These are phyloP conservation scores for Croton setiger DNA, from an alignment of 441 rosid genomes.

Conservation along the genomic window DNA sequence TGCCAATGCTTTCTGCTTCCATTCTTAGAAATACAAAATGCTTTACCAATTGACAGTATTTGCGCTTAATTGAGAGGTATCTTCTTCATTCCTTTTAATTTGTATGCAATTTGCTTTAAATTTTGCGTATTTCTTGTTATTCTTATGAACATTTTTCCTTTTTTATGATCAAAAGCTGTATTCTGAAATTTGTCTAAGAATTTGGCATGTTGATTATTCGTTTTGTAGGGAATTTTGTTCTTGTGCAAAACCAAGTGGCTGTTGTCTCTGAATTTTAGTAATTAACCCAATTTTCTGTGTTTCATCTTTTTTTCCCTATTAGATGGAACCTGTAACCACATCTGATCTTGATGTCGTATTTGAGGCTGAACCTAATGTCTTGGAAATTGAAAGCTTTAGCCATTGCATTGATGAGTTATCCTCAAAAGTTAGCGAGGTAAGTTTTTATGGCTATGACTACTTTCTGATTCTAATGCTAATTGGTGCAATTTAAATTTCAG, in stretches of 20 bases:
- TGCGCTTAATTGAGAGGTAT: background rate
- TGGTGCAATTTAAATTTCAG: background rate
- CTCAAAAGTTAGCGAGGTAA: constrained; percentile 54
- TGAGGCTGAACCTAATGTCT: constrained; percentile 26
- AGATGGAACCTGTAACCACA: constrained; percentile 31
- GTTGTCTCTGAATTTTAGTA: background rate
- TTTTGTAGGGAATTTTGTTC: too few species aligned
- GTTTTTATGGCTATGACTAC: background rate
- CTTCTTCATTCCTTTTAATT: too few species aligned
- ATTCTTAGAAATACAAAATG: background rate
- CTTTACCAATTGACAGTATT: background rate
- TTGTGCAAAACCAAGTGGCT: background rate
- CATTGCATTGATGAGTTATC: constrained; percentile 46
- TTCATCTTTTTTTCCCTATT: background rate
- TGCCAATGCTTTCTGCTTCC: background rate
- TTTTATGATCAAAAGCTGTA: background rate
- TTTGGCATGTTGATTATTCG: too few species aligned
- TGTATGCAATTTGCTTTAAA: too few species aligned
- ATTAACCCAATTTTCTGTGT: background rate
- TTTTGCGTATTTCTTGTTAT: background rate
- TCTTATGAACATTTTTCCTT: background rate
- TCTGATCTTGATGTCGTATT: constrained; percentile 25
- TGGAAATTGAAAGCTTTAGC: constrained; percentile 41
- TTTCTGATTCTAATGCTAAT: background rate
- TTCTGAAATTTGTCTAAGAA: background rate